Conservation (phyloP, 371 early-diverging fungal genomes). For the Gilbertella persicaria region DNA sequence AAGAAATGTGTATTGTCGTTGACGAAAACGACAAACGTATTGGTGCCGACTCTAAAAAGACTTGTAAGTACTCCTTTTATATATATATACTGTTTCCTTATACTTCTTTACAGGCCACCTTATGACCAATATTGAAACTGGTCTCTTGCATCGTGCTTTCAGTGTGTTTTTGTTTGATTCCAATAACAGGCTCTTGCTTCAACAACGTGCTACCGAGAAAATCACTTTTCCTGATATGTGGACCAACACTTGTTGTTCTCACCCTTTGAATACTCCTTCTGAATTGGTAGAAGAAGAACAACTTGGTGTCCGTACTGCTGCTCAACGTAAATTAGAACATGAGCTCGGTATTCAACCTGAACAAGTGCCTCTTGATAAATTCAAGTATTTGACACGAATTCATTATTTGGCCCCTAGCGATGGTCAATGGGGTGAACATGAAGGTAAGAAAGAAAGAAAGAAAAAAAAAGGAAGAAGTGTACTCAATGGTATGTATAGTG, state of each 20-base stretch:
- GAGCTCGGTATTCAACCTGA: slow-evolving; percentile 90
- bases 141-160: slow-evolving; percentile 95
- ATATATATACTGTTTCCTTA: not conserved
- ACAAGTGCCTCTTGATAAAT: slow-evolving; percentile 78
- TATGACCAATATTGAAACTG: slow-evolving; percentile 86
- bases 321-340: slow-evolving; percentile 91
- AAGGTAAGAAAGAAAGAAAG: slow-evolving; percentile 57
- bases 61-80: slow-evolving; percentile 62
- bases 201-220: slow-evolving; percentile 93
- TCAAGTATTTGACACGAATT: slow-evolving; percentile 90
- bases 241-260: slow-evolving; percentile 98
- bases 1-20: slow-evolving; percentile 95
- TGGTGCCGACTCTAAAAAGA: slow-evolving; percentile 89
- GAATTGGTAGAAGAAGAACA: slow-evolving; percentile 85
- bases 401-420: slow-evolving; percentile 94
- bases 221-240: slow-evolving; percentile 96
- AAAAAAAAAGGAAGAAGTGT: not conserved
- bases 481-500: slow-evolving; percentile 43
- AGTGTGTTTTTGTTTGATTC: slow-evolving; percentile 93
- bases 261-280: slow-evolving; percentile 82
- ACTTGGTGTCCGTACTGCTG: slow-evolving; percentile 58
- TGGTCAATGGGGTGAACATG: slow-evolving; percentile 97
- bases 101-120: slow-evolving; percentile 73
- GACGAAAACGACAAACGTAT: slow-evolving; percentile 84
- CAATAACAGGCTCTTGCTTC: slow-evolving; percentile 80